Evolutionary conservation across 768 basidiomycete genomes (phyloP).

Genomic region (Tylopilus subfusipes): DNA sequence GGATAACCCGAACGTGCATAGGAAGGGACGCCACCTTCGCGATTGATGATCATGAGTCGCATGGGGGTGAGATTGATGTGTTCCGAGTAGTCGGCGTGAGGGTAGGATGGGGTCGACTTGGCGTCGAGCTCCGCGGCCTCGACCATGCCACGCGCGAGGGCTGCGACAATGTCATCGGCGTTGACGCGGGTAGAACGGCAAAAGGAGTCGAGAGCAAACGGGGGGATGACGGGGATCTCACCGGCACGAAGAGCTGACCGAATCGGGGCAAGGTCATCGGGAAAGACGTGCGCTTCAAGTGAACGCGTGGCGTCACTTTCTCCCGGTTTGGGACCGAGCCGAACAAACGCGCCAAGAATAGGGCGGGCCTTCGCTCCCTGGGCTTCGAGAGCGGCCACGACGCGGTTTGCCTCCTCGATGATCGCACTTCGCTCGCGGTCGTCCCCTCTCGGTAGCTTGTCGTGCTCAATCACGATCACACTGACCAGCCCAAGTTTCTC

Average conservation of each 20-base stretch:
- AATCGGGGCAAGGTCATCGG: conserved; percentile 77
- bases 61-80: conserved; percentile 87
- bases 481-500: conserved; percentile 94
- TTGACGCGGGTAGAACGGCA: conserved; percentile 83
- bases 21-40: conserved; percentile 94
- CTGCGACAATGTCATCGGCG: conserved; percentile 84
- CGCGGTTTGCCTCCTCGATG: conserved; percentile 79
- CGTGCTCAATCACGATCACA: conserved; percentile 92
- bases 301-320: conserved; percentile 39
- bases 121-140: conserved; percentile 50
- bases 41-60: conserved; percentile 95
- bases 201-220: conserved; percentile 88
- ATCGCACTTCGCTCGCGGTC: conserved; percentile 64
- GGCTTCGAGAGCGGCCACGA: conserved; percentile 76
- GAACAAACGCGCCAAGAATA: conserved; percentile 79
- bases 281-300: conserved; percentile 78
- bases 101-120: conserved; percentile 32
- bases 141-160: conserved; percentile 82
- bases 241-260: conserved; percentile 87
- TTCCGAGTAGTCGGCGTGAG: conserved; percentile 40
- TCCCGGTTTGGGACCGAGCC: conserved; percentile 72
- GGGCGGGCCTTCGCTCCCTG: conserved; percentile 88
- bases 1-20: conserved; percentile 94
- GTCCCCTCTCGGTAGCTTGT: conserved; percentile 64
- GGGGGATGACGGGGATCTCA: conserved; percentile 94